Percentiles rank a stretch among this genome's conserved stretches.
These are phyloP conservation scores for Trebouxia sp. DNA, from an alignment of 139 green algal genomes.

Conservation along the genomic window DNA sequence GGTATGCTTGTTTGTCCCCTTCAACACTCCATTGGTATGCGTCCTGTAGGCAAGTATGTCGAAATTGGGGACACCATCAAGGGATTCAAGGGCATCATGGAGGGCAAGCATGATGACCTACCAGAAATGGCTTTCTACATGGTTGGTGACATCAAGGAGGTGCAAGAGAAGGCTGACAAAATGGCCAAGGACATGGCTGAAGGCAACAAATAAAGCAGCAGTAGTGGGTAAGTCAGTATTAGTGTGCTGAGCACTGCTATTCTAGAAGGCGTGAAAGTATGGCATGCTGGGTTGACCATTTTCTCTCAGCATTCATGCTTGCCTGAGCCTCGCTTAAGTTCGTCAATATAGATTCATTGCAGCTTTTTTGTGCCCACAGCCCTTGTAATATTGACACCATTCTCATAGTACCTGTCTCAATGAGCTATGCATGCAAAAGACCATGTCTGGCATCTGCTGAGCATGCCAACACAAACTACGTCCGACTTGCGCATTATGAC, in stretches of 20 bases:
- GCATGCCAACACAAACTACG: too few relatives aligned
- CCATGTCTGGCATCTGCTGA: too few relatives aligned
- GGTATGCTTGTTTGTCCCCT: not conserved
- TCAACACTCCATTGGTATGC: not conserved
- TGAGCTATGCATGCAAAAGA: too few relatives aligned
- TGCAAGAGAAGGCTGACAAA: constrained; percentile 86
- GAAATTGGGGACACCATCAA: constrained; percentile 92
- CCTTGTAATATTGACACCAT: too few relatives aligned
- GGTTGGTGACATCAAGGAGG: constrained; percentile 92
- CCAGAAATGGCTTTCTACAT: constrained; percentile 99
- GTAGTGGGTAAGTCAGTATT: too few relatives aligned
- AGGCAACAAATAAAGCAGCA: constrained; percentile 39
- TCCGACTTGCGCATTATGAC: too few relatives aligned
- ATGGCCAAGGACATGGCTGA: constrained; percentile 75
- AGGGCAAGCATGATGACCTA: constrained; percentile 97
- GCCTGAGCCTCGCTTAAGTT: too few relatives aligned
- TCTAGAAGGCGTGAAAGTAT: too few relatives aligned
- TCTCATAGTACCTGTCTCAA: too few relatives aligned
- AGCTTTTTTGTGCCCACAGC: too few relatives aligned
- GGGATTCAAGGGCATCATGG: constrained; percentile 92
- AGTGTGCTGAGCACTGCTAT: too few relatives aligned
- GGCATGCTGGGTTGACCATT: not conserved
- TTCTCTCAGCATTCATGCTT: not conserved
- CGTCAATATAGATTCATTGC: too few relatives aligned
- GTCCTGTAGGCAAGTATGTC: constrained; percentile 91